Conservation (phyloP, 805 yeast genomes). For the Candida methanosorbosa region DNA sequence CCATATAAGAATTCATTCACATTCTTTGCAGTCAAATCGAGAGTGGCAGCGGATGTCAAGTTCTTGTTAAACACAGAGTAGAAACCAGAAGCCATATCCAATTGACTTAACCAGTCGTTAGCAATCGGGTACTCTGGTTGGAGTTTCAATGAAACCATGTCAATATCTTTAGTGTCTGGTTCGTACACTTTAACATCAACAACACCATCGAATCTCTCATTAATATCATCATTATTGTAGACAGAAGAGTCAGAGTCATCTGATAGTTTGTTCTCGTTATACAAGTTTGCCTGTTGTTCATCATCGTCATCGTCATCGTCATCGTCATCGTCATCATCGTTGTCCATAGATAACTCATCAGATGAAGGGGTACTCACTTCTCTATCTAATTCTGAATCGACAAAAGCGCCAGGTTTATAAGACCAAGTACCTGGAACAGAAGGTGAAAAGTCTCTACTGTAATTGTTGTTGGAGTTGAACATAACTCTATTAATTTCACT, state of each 20-base stretch:
- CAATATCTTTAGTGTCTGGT: slow-evolving; percentile 45
- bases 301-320: slow-evolving; percentile 3
- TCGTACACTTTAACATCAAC: slow-evolving; percentile 62
- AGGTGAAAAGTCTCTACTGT: slow-evolving; percentile 9
- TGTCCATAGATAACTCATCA: too few species aligned
- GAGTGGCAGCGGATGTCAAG: slow-evolving; percentile 5
- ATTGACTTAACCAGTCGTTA: slow-evolving; percentile 57
- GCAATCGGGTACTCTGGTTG: slow-evolving; percentile 41
- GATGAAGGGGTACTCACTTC: slow-evolving; percentile 1
- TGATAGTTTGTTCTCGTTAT: background rate
- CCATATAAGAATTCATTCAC: slow-evolving; percentile 14
- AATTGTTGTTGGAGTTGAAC: slow-evolving; percentile 21
- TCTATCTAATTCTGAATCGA: slow-evolving; percentile 1
- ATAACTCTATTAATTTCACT: slow-evolving; percentile 5
- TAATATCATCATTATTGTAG: slow-evolving; percentile 2
- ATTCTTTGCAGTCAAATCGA: slow-evolving; percentile 10
- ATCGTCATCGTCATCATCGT: slow-evolving; percentile 5
- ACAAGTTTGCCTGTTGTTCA: background rate
- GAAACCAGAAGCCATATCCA: slow-evolving; percentile 41
- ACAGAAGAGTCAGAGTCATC: slow-evolving; percentile 1
- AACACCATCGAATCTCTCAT: slow-evolving; percentile 24
- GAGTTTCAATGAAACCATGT: slow-evolving; percentile 31
- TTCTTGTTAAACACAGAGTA: slow-evolving; percentile 28
- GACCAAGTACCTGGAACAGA: slow-evolving; percentile 26
- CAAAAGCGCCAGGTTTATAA: slow-evolving; percentile 3